phyloP scores from a whole-genome alignment of 208 protist genomes.

The Trypanosomatidae sp. region DNA sequence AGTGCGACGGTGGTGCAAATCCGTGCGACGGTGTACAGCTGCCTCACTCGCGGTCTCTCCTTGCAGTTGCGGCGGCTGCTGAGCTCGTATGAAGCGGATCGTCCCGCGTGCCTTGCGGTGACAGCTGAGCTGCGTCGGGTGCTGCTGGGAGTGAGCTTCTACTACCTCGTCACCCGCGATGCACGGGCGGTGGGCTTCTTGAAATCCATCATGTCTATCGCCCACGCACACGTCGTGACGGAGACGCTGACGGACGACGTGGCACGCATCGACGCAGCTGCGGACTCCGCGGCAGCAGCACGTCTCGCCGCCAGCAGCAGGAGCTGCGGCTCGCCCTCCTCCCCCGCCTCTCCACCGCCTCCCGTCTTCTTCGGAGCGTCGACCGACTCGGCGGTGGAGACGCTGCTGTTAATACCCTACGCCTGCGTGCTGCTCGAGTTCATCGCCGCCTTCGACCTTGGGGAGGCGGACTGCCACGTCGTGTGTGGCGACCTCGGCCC shows the following conservation, averaged over 20 bases:
- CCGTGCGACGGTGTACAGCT: slow-evolving; percentile 24
- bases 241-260: neutral
- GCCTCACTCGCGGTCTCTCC: slow-evolving; percentile 26
- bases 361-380: slow-evolving; percentile 5
- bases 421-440: slow-evolving; percentile 64
- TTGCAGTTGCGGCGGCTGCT: slow-evolving; percentile 18
- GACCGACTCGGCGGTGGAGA: slow-evolving; percentile 4
- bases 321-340: too few relatives aligned
- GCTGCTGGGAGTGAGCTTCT: slow-evolving; percentile 38
- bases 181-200: slow-evolving; percentile 25
- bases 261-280: neutral
- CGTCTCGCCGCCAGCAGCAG: neutral
- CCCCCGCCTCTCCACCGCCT: neutral
- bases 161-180: slow-evolving; percentile 38
- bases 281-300: neutral
- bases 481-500: slow-evolving; percentile 16
- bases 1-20: slow-evolving; percentile 20
- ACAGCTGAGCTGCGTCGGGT: slow-evolving; percentile 28
- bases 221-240: slow-evolving; percentile 4
- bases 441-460: slow-evolving; percentile 35
- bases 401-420: slow-evolving; percentile 55
- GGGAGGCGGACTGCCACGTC: slow-evolving; percentile 11
- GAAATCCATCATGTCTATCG: slow-evolving; percentile 18
- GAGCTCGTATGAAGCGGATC: slow-evolving; percentile 7
- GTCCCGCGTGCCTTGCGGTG: slow-evolving; percentile 25